Evolutionary conservation across 2,329 filamentous ascomycete species (phyloP), one percentile per base, ranked within the genome.

Genomic region (Penicillium vulpinum): DNA sequence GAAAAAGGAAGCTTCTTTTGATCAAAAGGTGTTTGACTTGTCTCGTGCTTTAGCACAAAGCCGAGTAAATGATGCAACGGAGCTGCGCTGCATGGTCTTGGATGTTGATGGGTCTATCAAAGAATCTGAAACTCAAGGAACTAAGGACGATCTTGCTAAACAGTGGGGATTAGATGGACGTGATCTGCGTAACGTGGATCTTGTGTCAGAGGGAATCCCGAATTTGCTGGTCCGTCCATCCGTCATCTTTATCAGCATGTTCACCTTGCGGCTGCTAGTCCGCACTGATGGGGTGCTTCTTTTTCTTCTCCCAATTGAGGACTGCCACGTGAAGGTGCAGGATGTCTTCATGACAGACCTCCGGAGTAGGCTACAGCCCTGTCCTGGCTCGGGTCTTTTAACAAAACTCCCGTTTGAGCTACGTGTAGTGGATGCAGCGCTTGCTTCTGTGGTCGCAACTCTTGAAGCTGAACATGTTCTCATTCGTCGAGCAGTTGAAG

Each of bases 201-300:
- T 73, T 16, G 63, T 65, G 4, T 74, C 73, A 0, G 64, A 68
- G 29, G 69, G 71, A 2, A 63, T 72, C 29, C 72, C 73, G 4
- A 70, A 74, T 53, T 66, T 75, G 29, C 56, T 75, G 18, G 62
- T 75, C 29, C 65, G 73, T 7, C 68, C 69, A 1, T 59, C 51
- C 3, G 69, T 71, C 4, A 70, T 75, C 33, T 60, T 75, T 5
- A 59, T 75, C 22, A 71, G 73, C 51, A 60, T 75, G 24, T 75
- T 75, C 55, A 67, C 69, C 46, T 56, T 75, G 28, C 71, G 73
- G n/a, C 63, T 75, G 26, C 56, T 75, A 7, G 63, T 75, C 22
- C 67, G 73, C 51, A 61, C 67, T 1, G 67, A 74, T 51, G 65
- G 65, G 28, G 64, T 69, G 0, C 61, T 73, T 8, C 58, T 74